Percentiles rank a stretch among this genome's conserved stretches.
phyloP scores from a whole-genome alignment of 169 alveolate genomes.

The Babesia caballi region DNA sequence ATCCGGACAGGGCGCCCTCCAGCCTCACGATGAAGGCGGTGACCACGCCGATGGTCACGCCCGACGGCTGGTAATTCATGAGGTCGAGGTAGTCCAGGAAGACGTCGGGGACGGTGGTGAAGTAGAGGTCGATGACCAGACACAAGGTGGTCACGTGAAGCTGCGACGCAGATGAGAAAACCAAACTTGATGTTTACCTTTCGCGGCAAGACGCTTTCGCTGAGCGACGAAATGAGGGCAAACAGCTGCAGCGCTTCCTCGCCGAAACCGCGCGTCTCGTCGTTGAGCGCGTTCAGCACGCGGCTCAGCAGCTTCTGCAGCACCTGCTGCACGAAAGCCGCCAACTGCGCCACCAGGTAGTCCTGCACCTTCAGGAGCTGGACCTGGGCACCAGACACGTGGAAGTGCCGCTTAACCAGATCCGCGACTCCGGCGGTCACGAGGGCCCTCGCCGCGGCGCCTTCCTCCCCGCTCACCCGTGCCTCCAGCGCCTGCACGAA shows the following conservation, averaged over 20 bases:
- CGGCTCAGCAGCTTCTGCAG: constrained; percentile 37
- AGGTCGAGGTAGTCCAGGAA: constrained; percentile 49
- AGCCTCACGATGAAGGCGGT: constrained; percentile 4
- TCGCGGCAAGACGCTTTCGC: background rate
- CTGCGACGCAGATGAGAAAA: background rate
- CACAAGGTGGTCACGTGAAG: background rate
- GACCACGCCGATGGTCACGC: background rate
- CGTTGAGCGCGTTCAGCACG: constrained; percentile 5
- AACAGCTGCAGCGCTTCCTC: constrained; percentile 21
- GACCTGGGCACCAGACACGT: constrained; percentile 1
- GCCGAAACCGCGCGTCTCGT: constrained; percentile 6
- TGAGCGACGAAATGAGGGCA: background rate
- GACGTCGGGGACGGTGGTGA: constrained; percentile 35
- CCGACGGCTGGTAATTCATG: constrained; percentile 46
- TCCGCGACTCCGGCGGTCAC: background rate
- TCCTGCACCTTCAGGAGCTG: constrained; percentile 46
- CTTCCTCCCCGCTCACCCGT: background rate
- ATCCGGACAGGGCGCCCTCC: background rate
- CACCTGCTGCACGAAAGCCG: constrained; percentile 52
- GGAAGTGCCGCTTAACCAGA: constrained; percentile 20
- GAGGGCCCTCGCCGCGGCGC: background rate
- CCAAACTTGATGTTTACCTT: constrained; percentile 35
- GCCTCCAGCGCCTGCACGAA: constrained; percentile 14
- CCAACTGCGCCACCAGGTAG: constrained; percentile 38
- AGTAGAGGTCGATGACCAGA: constrained; percentile 33